Conservation (phyloP, 768 basidiomycete species). For the Leccinum longicurvipes region DNA sequence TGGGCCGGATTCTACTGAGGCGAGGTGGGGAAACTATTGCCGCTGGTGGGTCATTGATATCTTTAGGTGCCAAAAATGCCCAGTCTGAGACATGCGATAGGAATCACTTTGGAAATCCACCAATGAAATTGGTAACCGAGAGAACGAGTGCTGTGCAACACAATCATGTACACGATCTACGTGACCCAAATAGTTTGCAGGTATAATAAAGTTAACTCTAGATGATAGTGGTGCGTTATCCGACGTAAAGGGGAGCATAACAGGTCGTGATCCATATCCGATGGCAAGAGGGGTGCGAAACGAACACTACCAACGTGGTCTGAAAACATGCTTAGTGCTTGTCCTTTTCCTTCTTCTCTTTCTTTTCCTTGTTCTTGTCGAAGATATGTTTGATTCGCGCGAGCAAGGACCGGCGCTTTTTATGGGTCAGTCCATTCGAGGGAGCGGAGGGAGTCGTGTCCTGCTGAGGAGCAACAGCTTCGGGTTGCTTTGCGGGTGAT, state of each 20-base stretch:
- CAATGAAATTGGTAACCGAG: slow-evolving; percentile 17
- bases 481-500: neutral
- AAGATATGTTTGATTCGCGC: slow-evolving; percentile 53
- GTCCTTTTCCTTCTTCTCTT: slow-evolving; percentile 28
- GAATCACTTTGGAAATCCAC: slow-evolving; percentile 43
- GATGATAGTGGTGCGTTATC: slow-evolving; percentile 10
- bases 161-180: slow-evolving; percentile 19
- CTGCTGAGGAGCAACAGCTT: neutral
- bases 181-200: slow-evolving; percentile 3
- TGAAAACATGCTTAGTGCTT: neutral
- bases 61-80: neutral
- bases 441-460: slow-evolving; percentile 19
- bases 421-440: slow-evolving; percentile 37
- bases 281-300: neutral
- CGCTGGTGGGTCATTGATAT: slow-evolving; percentile 54
- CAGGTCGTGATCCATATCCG: slow-evolving; percentile 13
- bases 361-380: slow-evolving; percentile 43
- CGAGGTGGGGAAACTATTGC: slow-evolving; percentile 92
- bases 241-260: slow-evolving; percentile 16
- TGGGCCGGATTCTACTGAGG: slow-evolving; percentile 89
- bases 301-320: neutral
- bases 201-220: slow-evolving; percentile 23
- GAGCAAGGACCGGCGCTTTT: slow-evolving; percentile 54
- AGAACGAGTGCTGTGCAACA: slow-evolving; percentile 2
- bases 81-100: slow-evolving; percentile 22